Evolutionary conservation across 805 yeast species (phyloP).

Genomic region (Danielia oregonensis): DNA sequence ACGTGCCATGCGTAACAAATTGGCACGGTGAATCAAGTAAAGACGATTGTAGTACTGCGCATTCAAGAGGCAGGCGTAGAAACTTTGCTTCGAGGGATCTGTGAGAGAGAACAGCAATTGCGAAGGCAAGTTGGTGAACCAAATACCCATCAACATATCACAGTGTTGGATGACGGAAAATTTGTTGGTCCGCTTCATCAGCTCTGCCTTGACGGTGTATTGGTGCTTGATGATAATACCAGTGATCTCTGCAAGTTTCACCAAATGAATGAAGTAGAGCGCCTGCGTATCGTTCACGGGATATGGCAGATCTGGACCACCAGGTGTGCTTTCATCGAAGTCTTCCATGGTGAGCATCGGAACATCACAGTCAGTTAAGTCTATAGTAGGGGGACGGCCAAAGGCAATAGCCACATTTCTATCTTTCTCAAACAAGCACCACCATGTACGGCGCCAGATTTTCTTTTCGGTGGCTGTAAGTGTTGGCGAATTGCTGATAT

Average conservation of each 20-base stretch:
- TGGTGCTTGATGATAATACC: slow-evolving; percentile 68
- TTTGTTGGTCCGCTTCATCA: slow-evolving; percentile 41
- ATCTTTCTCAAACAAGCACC: slow-evolving; percentile 73
- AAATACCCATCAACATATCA: slow-evolving; percentile 72
- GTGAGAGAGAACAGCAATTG: slow-evolving; percentile 59
- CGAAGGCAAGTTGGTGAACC: slow-evolving; percentile 67
- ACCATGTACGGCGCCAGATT: slow-evolving; percentile 68
- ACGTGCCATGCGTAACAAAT: slow-evolving; percentile 50
- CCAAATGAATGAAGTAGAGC: slow-evolving; percentile 56
- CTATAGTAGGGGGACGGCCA: slow-evolving; percentile 68
- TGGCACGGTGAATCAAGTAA: slow-evolving; percentile 67
- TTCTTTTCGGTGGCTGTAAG: slow-evolving; percentile 40
- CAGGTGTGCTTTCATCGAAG: slow-evolving; percentile 51
- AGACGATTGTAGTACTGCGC: slow-evolving; percentile 72
- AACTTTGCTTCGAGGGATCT: slow-evolving; percentile 50
- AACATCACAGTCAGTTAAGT: slow-evolving; percentile 71
- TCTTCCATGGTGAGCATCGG: slow-evolving; percentile 68
- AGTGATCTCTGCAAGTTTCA: slow-evolving; percentile 66
- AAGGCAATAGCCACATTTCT: slow-evolving; percentile 65
- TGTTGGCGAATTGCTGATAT: slow-evolving; percentile 38
- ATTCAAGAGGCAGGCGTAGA: slow-evolving; percentile 56
- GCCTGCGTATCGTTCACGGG: slow-evolving; percentile 48
- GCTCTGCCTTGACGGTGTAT: slow-evolving; percentile 65
- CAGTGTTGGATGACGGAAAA: slow-evolving; percentile 56
- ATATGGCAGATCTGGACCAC: slow-evolving; percentile 36